These are phyloP conservation scores for Exobasidium cylindrosporum DNA, from an alignment of 1,284 basidiomycete genomes.

Conservation along the genomic window DNA sequence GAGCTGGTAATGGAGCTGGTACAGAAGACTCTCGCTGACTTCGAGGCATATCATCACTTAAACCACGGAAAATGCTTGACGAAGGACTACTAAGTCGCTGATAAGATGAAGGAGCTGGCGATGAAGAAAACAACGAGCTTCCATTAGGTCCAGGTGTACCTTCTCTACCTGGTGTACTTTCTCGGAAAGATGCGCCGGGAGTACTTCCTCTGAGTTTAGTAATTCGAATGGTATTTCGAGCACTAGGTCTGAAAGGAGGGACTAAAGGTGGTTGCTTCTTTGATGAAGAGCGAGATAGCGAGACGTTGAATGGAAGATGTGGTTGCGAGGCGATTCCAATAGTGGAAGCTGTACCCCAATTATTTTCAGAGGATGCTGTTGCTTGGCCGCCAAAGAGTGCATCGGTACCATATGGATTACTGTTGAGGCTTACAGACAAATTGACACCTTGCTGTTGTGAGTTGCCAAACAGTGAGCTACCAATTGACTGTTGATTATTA, in stretches of 20 bases:
- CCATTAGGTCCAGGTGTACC: slow-evolving; percentile 45
- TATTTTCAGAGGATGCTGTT: background rate
- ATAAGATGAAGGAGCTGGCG: background rate
- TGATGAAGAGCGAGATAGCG: slow-evolving; percentile 33
- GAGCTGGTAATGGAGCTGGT: slow-evolving; percentile 35
- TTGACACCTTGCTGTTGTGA: slow-evolving; percentile 55
- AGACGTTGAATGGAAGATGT: slow-evolving; percentile 50
- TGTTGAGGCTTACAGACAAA: slow-evolving; percentile 63
- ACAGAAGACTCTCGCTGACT: slow-evolving; percentile 18
- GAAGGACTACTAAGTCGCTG: slow-evolving; percentile 44
- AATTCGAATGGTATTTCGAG: slow-evolving; percentile 43
- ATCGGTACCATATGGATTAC: slow-evolving; percentile 81
- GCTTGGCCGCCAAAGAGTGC: slow-evolving; percentile 57
- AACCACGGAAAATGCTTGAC: slow-evolving; percentile 57
- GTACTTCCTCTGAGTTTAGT: slow-evolving; percentile 50
- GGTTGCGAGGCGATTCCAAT: slow-evolving; percentile 19
- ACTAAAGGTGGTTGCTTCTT: slow-evolving; percentile 58
- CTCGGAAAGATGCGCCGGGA: slow-evolving; percentile 33
- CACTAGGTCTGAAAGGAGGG: slow-evolving; percentile 58
- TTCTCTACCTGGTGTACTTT: slow-evolving; percentile 48
- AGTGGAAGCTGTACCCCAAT: background rate
- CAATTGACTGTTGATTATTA: background rate
- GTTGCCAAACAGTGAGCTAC: slow-evolving; percentile 18
- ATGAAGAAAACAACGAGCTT: slow-evolving; percentile 14
- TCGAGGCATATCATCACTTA: slow-evolving; percentile 59